These are phyloP conservation scores for Saccharomyces hybrid DNA, from an alignment of 1,139 yeast species.

Conservation along the genomic window DNA sequence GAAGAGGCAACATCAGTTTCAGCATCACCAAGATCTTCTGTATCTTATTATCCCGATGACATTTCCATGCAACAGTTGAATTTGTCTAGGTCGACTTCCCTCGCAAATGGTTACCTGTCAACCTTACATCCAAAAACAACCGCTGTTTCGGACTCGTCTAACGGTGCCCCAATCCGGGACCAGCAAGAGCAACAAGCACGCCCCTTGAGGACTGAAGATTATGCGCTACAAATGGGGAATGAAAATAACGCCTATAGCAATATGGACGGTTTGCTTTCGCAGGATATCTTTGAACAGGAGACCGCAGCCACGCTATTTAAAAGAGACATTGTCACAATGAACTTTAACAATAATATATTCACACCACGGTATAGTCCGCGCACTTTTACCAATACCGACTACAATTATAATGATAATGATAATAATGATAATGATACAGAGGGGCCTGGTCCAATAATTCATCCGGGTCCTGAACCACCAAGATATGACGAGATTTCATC, in stretches of 20 bases:
- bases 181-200: neutral
- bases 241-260: neutral
- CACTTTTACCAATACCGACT: neutral
- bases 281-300: neutral
- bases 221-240: conserved; percentile 7
- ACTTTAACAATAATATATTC: neutral
- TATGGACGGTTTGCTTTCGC: conserved; percentile 2
- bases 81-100: conserved; percentile 19
- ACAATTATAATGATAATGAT: neutral
- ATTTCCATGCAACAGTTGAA: conserved; percentile 24
- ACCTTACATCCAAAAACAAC: neutral
- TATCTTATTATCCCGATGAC: conserved; percentile 16
- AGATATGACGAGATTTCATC: conserved; percentile 19
- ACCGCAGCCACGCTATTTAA: neutral
- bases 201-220: neutral
- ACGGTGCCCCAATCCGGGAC: conserved; percentile 10
- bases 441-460: neutral
- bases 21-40: conserved; percentile 1
- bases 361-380: neutral
- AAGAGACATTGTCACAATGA: neutral
- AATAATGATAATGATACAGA: neutral
- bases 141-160: conserved; percentile 2
- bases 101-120: neutral
- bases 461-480: conserved; percentile 14
- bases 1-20: conserved; percentile 41